Conservation (phyloP, 2,329 filamentous ascomycete species). For the Amphichorda felina region DNA sequence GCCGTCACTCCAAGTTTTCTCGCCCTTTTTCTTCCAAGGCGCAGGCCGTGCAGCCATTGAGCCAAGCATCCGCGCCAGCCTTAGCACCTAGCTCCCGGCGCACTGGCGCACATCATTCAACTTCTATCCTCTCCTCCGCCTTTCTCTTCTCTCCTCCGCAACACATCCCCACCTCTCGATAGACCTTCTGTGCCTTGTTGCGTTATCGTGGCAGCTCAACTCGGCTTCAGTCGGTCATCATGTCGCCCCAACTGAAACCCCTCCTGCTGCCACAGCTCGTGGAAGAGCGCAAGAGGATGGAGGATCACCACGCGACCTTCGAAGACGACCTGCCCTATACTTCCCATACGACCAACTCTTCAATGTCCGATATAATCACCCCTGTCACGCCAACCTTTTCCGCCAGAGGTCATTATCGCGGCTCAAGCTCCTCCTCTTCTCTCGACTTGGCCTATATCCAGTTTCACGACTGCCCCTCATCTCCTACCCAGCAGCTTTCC, state of each 20-base stretch:
- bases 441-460: slow-evolving; percentile 42
- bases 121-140: neutral
- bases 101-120: slow-evolving; percentile 1
- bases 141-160: neutral
- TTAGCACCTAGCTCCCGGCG: slow-evolving; percentile 5
- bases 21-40: neutral
- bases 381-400: slow-evolving; percentile 63
- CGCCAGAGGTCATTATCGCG: slow-evolving; percentile 49
- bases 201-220: slow-evolving; percentile 9
- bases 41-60: too few relatives aligned
- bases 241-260: slow-evolving; percentile 39
- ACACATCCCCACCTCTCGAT: neutral
- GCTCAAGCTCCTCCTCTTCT: slow-evolving; percentile 69
- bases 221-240: slow-evolving; percentile 11
- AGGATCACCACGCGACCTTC: slow-evolving; percentile 17
- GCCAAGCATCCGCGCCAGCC: slow-evolving; percentile 2
- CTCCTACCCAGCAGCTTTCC: slow-evolving; percentile 26
- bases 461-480: slow-evolving; percentile 25
- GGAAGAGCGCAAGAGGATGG: slow-evolving; percentile 33
- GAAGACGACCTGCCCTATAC: slow-evolving; percentile 24
- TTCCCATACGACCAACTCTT: slow-evolving; percentile 37
- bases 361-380: slow-evolving; percentile 55
- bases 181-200: neutral
- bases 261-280: slow-evolving; percentile 41
- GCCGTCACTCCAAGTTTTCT: slow-evolving; percentile 1